A percentile compares a stretch with the other conserved stretches of the same genome.
Conservation (phyloP, 441 rosid species). For the Cnidoscolus chayamansa region DNA sequence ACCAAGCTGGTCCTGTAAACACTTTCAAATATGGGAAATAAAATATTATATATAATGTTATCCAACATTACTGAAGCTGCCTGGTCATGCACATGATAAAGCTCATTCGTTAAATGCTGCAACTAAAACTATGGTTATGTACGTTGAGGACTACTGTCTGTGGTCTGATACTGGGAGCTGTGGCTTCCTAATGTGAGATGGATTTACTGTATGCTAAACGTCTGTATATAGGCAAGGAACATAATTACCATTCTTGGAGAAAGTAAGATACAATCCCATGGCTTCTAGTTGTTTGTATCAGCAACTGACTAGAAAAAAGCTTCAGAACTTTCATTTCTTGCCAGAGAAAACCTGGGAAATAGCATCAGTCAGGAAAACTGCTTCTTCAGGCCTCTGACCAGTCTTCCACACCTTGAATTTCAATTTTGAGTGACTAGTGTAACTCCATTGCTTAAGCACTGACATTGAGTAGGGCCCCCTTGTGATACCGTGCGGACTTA, state of each 20-base stretch:
- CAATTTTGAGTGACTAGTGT: not conserved
- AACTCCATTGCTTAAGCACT: slow-evolving; percentile 30
- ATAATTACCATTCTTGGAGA: not conserved
- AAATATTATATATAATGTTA: too few species aligned
- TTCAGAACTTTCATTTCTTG: not conserved
- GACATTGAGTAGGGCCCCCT: slow-evolving; percentile 30
- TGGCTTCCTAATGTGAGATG: not conserved
- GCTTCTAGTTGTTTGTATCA: not conserved
- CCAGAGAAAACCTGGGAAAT: not conserved
- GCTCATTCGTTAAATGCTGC: not conserved
- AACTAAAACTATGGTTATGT: slow-evolving; percentile 2
- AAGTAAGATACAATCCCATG: not conserved
- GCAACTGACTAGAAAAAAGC: not conserved
- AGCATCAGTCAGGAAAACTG: slow-evolving; percentile 14
- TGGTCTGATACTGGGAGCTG: not conserved
- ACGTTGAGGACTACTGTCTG: not conserved
- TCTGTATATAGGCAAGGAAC: not conserved
- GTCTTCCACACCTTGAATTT: slow-evolving; percentile 25
- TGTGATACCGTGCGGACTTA: slow-evolving; percentile 18
- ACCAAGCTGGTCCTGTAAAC: too few species aligned
- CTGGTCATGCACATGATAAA: not conserved
- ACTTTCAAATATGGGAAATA: too few species aligned
- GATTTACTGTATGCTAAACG: not conserved
- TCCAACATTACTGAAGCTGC: not conserved
- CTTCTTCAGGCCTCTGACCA: slow-evolving; percentile 30